Percentiles rank a stretch among this genome's conserved stretches.
phyloP scores from a whole-genome alignment of 1,139 yeast genomes.

The Kurtzmaniella quercitrusa region DNA sequence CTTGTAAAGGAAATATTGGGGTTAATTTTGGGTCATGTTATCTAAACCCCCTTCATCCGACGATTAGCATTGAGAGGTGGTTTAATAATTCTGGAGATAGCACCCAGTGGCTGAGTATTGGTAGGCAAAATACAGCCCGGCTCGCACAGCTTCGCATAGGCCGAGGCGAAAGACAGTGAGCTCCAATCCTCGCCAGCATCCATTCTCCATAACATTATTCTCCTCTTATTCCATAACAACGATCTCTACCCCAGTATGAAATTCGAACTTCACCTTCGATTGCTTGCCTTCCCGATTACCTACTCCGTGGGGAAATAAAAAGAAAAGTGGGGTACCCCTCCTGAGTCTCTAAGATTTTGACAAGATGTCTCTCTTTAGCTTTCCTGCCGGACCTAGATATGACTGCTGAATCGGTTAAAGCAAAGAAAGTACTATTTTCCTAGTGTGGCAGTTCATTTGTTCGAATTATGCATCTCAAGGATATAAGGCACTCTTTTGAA shows the following conservation, averaged over 20 bases:
- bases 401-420: not conserved
- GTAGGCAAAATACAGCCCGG: no score
- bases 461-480: not conserved
- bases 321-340: slow-evolving; percentile 1
- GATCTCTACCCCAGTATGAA: no score
- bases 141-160: no score
- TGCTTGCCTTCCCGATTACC: not conserved
- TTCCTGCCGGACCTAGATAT: not conserved
- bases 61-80: not conserved
- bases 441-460: not conserved
- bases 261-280: no score
- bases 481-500: not conserved
- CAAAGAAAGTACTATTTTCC: not conserved
- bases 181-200: no score
- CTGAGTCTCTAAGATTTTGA: not conserved
- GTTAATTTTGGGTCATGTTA: not conserved
- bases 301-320: not conserved
- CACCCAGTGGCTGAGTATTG: no score
- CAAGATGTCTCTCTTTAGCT: no score
- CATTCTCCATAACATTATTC: no score
- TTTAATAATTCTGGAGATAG: not conserved
- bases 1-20: not conserved
- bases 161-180: no score
- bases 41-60: not conserved
- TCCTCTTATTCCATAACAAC: no score